Percentiles rank a stretch among this genome's conserved stretches.
Evolutionary conservation across 2,329 filamentous ascomycete species (phyloP).

Genomic region (Westerdykella aurantiaca): DNA sequence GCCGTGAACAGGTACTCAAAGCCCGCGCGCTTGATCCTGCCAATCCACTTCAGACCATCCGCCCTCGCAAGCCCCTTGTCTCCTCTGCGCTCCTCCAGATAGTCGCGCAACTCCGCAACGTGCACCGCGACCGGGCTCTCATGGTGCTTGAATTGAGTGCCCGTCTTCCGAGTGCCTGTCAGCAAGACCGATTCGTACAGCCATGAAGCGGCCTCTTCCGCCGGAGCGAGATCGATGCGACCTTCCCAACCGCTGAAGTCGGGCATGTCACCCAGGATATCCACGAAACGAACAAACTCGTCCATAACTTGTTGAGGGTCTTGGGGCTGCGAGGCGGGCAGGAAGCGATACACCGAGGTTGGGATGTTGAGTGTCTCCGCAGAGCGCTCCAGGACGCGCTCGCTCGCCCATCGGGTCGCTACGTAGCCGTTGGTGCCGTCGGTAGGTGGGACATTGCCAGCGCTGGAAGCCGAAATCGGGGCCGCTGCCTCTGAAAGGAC

Average conservation of each 20-base stretch:
- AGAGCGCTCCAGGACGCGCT: slow-evolving; percentile 1
- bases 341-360: neutral
- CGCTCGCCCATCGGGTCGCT: neutral
- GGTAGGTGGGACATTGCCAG: neutral
- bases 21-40: slow-evolving; percentile 1
- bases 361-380: neutral
- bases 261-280: slow-evolving; percentile 1
- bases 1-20: slow-evolving; percentile 3
- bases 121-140: slow-evolving; percentile 1
- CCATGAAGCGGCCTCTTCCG: slow-evolving; percentile 1
- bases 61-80: neutral
- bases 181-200: slow-evolving; percentile 1
- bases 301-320: neutral
- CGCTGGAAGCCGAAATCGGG: too few relatives aligned
- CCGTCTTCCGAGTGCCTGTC: too few relatives aligned
- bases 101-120: neutral
- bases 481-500: too few relatives aligned
- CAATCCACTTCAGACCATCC: slow-evolving; percentile 3
- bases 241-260: slow-evolving; percentile 5
- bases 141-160: slow-evolving; percentile 1
- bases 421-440: slow-evolving; percentile 1
- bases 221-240: slow-evolving; percentile 3
- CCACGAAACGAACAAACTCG: slow-evolving; percentile 1
- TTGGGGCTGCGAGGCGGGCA: neutral
- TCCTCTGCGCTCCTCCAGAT: slow-evolving; percentile 1